These are phyloP conservation scores for Hypoxylon crocopeplum DNA, from an alignment of 495 filamentous ascomycete genomes.

Conservation along the genomic window DNA sequence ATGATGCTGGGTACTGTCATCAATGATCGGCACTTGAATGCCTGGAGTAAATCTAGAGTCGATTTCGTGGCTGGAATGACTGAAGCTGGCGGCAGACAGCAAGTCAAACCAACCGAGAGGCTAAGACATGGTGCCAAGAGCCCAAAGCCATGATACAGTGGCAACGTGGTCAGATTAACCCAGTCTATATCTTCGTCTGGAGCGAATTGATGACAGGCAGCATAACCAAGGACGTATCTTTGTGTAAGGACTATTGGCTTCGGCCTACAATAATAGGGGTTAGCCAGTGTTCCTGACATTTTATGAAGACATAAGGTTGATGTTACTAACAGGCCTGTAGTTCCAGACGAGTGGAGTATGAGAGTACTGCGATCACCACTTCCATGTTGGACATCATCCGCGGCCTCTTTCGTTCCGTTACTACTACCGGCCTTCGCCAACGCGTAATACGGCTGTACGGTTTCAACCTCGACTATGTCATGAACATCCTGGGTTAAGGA, in stretches of 20 bases:
- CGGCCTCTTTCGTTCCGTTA: neutral
- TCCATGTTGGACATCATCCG: neutral
- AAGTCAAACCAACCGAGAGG: constrained; percentile 49
- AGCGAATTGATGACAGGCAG: constrained; percentile 44
- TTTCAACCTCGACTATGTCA: neutral
- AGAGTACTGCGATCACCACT: constrained; percentile 47
- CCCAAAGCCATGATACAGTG: constrained; percentile 53
- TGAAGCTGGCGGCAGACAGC: no score
- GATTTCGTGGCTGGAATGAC: constrained; percentile 41
- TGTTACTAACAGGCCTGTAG: constrained; percentile 48
- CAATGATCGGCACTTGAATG: constrained; percentile 39
- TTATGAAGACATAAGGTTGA: no score
- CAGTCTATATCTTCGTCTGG: constrained; percentile 36
- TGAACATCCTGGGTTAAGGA: constrained; percentile 2
- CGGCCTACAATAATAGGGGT: constrained; percentile 32
- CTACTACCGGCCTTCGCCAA: neutral
- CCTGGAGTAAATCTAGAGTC: constrained; percentile 39
- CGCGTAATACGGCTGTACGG: constrained; percentile 1
- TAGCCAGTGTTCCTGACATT: no score
- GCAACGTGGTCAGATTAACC: constrained; percentile 52
- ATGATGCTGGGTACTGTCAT: constrained; percentile 58
- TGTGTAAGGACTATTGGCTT: constrained; percentile 54
- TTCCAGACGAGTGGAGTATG: constrained; percentile 57
- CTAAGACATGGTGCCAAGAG: constrained; percentile 49
- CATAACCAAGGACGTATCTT: constrained; percentile 50